These are phyloP conservation scores for Coemansia sp. DNA, from an alignment of 192 early-diverging fungal genomes.

Conservation along the genomic window DNA sequence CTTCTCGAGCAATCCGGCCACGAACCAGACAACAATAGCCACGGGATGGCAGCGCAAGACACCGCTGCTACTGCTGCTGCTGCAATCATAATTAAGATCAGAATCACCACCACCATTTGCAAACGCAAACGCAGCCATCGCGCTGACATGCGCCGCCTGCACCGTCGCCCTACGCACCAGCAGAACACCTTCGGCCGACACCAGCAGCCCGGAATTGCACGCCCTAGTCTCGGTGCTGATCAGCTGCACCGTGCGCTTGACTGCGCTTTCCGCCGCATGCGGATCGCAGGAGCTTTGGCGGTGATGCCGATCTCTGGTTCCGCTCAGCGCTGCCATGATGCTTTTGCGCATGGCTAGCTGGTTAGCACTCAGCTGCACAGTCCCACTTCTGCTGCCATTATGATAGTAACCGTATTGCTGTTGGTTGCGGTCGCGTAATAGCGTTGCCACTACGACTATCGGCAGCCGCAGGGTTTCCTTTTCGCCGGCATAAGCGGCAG, in stretches of 20 bases:
- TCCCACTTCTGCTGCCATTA: background rate
- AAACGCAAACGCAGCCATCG: conserved; percentile 3
- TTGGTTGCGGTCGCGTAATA: background rate
- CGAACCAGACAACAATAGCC: conserved; percentile 16
- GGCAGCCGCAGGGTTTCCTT: conserved; percentile 9
- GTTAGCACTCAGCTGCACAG: background rate
- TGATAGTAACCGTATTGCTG: no score
- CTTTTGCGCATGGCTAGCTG: background rate
- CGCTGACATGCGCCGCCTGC: conserved; percentile 12
- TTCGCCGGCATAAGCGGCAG: background rate
- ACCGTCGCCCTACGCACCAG: conserved; percentile 13
- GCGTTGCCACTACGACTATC: conserved; percentile 3
- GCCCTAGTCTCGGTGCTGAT: conserved; percentile 21
- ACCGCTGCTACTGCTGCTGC: no score
- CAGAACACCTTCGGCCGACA: conserved; percentile 6
- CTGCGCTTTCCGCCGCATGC: conserved; percentile 3
- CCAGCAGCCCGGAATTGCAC: conserved; percentile 13
- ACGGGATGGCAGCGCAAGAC: conserved; percentile 5
- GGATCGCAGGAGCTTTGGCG: background rate
- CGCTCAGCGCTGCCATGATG: background rate
- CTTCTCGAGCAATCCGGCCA: conserved; percentile 7
- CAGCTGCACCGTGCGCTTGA: conserved; percentile 12
- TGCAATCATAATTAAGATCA: no score
- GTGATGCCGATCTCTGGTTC: no score
- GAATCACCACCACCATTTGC: background rate